A percentile compares a stretch with the other conserved stretches of the same genome.
These are phyloP conservation scores for Lipomyces sp. DNA, from an alignment of 805 yeast genomes.

Conservation along the genomic window DNA sequence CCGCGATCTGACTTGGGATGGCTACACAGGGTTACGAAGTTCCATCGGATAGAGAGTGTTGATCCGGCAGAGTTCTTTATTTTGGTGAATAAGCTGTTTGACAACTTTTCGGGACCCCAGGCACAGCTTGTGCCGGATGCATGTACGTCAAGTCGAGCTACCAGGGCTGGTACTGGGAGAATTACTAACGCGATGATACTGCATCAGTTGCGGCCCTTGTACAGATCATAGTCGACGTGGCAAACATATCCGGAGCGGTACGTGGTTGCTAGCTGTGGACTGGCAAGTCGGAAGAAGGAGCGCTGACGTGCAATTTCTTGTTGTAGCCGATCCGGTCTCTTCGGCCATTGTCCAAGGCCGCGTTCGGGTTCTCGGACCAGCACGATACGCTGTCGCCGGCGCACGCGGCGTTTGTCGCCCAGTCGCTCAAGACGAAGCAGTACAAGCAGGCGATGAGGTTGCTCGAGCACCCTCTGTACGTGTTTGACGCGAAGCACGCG, in stretches of 20 bases:
- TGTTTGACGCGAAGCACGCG: constrained; percentile 11
- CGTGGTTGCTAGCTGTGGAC: no score
- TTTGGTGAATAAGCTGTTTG: constrained; percentile 1
- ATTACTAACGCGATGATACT: neutral
- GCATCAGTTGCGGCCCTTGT: no score
- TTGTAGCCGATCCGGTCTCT: neutral
- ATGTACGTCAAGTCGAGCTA: constrained; percentile 1
- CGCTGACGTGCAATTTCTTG: no score
- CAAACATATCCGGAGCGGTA: no score
- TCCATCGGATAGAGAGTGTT: neutral
- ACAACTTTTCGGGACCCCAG: constrained; percentile 5
- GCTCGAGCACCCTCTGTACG: constrained; percentile 3
- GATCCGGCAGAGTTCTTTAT: constrained; percentile 4
- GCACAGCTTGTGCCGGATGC: constrained; percentile 13
- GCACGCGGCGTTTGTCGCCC: constrained; percentile 14
- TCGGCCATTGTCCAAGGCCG: constrained; percentile 10
- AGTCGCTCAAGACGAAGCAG: constrained; percentile 9
- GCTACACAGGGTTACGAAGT: neutral
- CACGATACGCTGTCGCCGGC: constrained; percentile 23
- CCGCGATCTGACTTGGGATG: neutral
- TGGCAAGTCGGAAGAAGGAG: no score
- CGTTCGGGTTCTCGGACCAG: constrained; percentile 12
- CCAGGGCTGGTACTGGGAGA: neutral
- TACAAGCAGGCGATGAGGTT: constrained; percentile 6
- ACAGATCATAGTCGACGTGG: no score